Conservation (phyloP, 2,329 filamentous ascomycete species). For the Ascochyta viciae-villosae region DNA sequence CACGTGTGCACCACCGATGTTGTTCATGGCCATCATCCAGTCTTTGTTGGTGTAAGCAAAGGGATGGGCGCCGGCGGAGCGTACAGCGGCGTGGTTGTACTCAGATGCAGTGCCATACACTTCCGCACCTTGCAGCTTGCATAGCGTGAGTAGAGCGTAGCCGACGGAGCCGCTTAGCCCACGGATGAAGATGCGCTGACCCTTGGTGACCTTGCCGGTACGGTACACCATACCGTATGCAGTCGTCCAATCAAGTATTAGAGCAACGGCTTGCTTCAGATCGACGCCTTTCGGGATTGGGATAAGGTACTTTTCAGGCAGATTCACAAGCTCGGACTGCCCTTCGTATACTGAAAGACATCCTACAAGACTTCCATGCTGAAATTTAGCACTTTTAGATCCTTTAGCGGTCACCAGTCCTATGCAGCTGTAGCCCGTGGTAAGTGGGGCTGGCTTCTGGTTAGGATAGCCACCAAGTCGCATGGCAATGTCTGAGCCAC, state of each 20-base stretch:
- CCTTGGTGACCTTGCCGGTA: slow-evolving; percentile 50
- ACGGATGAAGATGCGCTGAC: slow-evolving; percentile 60
- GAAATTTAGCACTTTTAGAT: slow-evolving; percentile 32
- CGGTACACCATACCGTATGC: slow-evolving; percentile 43
- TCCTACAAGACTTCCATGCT: slow-evolving; percentile 34
- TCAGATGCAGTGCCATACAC: slow-evolving; percentile 59
- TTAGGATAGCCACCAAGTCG: slow-evolving; percentile 57
- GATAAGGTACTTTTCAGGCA: slow-evolving; percentile 57
- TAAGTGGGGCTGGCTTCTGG: slow-evolving; percentile 56
- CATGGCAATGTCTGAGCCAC: slow-evolving; percentile 60
- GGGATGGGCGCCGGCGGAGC: slow-evolving; percentile 50
- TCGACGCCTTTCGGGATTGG: slow-evolving; percentile 53
- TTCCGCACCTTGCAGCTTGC: slow-evolving; percentile 53
- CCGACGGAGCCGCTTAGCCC: slow-evolving; percentile 61
- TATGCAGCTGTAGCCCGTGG: slow-evolving; percentile 58
- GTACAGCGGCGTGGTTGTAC: slow-evolving; percentile 55
- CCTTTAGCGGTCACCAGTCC: slow-evolving; percentile 54
- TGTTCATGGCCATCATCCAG: slow-evolving; percentile 57
- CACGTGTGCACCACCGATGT: slow-evolving; percentile 55
- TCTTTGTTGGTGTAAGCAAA: slow-evolving; percentile 59
- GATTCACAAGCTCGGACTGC: slow-evolving; percentile 56
- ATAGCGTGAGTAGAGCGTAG: slow-evolving; percentile 52
- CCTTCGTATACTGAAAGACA: slow-evolving; percentile 41
- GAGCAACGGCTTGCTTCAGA: slow-evolving; percentile 50
- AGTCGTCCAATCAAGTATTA: slow-evolving; percentile 56